These are phyloP conservation scores for Daldinia grandis DNA, from an alignment of 495 filamentous ascomycete genomes.

Conservation along the genomic window DNA sequence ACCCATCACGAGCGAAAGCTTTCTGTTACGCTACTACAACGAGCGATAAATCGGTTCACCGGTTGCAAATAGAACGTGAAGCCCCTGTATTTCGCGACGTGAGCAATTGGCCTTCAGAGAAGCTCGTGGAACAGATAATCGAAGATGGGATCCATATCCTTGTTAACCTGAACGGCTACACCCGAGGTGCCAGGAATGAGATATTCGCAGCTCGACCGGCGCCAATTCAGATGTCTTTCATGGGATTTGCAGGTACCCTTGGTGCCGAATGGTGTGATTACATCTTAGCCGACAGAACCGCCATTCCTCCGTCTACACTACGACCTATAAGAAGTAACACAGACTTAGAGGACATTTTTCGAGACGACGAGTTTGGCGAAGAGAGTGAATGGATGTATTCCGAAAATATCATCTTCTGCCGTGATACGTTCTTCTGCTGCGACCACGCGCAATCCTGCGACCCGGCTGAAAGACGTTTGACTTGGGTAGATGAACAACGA, in stretches of 20 bases:
- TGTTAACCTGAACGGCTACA: conserved; percentile 97
- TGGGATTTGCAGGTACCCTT: conserved; percentile 97
- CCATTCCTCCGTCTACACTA: conserved; percentile 83
- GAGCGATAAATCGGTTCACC: conserved; percentile 90
- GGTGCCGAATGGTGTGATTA: conserved; percentile 99
- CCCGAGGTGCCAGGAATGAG: conserved; percentile 95
- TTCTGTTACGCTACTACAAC: conserved; percentile 97
- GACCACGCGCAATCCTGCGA: conserved; percentile 95
- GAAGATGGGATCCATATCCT: conserved; percentile 95
- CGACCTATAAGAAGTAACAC: conserved; percentile 79
- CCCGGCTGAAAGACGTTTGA: conserved; percentile 66
- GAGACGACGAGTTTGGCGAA: conserved; percentile 72
- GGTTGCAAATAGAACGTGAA: conserved; percentile 93
- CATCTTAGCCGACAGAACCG: conserved; percentile 86
- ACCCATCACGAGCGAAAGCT: conserved; percentile 75
- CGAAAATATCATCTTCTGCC: conserved; percentile 94
- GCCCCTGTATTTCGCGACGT: conserved; percentile 92
- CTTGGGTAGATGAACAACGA: conserved; percentile 86
- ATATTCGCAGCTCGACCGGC: conserved; percentile 95
- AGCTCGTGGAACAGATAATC: conserved; percentile 87
- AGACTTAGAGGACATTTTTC: conserved; percentile 72
- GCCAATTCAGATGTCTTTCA: conserved; percentile 99
- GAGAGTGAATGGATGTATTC: conserved; percentile 88
- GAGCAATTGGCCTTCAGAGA: conserved; percentile 84
- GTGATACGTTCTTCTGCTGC: conserved; percentile 99